These are phyloP conservation scores for Lolium perenne DNA, from an alignment of 176 grass and related monocot species.

Conservation along the genomic window DNA sequence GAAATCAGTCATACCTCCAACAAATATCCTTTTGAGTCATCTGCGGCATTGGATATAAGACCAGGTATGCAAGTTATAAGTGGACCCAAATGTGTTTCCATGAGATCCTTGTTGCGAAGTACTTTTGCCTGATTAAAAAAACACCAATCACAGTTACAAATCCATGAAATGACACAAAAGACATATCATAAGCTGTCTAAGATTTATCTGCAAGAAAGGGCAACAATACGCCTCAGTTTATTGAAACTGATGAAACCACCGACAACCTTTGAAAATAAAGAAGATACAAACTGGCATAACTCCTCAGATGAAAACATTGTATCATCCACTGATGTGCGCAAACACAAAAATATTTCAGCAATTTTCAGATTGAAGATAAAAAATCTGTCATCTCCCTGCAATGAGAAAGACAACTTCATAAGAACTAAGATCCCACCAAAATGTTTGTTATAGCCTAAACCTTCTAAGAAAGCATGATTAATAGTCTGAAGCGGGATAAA, in stretches of 20 bases:
- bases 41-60: slow-evolving; percentile 55
- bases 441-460: slow-evolving; percentile 1
- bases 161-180: slow-evolving; percentile 14
- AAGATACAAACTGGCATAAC: slow-evolving; percentile 66
- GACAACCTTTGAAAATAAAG: slow-evolving; percentile 54
- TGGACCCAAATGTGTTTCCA: slow-evolving; percentile 64
- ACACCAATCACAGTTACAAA: slow-evolving; percentile 3
- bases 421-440: not conserved
- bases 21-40: slow-evolving; percentile 61
- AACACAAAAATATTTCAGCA: slow-evolving; percentile 69
- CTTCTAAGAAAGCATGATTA: slow-evolving; percentile 31
- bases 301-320: slow-evolving; percentile 53
- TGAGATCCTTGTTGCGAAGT: slow-evolving; percentile 58
- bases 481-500: not conserved
- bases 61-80: slow-evolving; percentile 54
- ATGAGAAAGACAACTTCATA: slow-evolving; percentile 37
- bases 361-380: slow-evolving; percentile 74
- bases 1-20: slow-evolving; percentile 59
- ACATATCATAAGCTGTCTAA: not conserved
- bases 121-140: slow-evolving; percentile 43
- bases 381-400: slow-evolving; percentile 75
- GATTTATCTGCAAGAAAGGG: not conserved
- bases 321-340: slow-evolving; percentile 55
- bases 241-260: slow-evolving; percentile 18
- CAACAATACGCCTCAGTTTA: not conserved